Percentiles rank a stretch among this genome's conserved stretches.
These are phyloP conservation scores for Ceriops decandra DNA, from an alignment of 345 rosid species.

Conservation along the genomic window DNA sequence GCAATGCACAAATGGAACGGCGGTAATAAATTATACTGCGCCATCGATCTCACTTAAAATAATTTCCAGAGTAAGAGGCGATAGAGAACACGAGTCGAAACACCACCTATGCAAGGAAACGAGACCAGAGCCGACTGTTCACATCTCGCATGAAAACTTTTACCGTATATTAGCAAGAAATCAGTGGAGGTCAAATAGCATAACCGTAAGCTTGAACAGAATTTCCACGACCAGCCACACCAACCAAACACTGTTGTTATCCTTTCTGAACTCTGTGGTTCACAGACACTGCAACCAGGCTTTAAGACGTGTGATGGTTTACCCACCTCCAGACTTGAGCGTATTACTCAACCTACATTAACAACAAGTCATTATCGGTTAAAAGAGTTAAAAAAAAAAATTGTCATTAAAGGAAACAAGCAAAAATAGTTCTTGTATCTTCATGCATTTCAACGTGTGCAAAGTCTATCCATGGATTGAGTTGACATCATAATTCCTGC, in stretches of 20 bases:
- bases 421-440: neutral
- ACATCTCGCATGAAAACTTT: conserved; percentile 2
- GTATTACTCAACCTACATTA: conserved; percentile 59
- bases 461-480: too few relatives aligned
- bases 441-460: too few relatives aligned
- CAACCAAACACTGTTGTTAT: neutral
- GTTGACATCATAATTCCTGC: too few relatives aligned
- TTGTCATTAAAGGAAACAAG: neutral
- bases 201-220: neutral
- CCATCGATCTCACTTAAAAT: neutral
- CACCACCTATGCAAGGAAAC: neutral
- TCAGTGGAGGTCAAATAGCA: conserved; percentile 14
- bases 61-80: neutral
- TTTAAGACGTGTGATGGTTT: neutral
- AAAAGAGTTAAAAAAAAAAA: neutral
- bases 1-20: neutral
- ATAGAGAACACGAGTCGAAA: neutral
- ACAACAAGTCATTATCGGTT: neutral
- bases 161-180: conserved; percentile 7
- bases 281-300: neutral
- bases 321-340: conserved; percentile 37
- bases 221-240: conserved; percentile 1
- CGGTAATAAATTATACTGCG: conserved; percentile 2
- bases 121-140: neutral
- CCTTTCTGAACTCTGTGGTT: neutral